phyloP scores from a whole-genome alignment of 2,329 filamentous ascomycete genomes.

The Colletotrichum sp. region DNA sequence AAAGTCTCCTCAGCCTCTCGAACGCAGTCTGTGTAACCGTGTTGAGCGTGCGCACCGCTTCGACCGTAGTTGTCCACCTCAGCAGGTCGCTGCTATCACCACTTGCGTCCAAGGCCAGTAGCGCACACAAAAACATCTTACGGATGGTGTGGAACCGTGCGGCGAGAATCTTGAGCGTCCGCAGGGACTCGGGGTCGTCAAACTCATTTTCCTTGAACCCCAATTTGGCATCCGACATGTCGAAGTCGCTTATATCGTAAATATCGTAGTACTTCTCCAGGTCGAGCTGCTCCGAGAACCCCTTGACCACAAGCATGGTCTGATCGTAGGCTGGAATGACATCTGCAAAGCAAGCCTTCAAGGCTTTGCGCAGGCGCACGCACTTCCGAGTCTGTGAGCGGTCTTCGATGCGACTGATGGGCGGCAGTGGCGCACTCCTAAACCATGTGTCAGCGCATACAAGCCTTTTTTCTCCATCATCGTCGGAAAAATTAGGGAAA shows the following conservation, averaged over 20 bases:
- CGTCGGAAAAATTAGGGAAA: background rate
- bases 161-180: conserved; percentile 80
- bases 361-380: conserved; percentile 75
- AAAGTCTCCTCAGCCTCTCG: conserved; percentile 68
- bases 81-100: conserved; percentile 78
- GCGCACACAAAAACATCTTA: conserved; percentile 86
- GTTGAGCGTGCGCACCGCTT: conserved; percentile 73
- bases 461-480: background rate
- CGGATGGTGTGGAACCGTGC: conserved; percentile 81
- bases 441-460: conserved; percentile 12
- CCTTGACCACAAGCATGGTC: conserved; percentile 71
- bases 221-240: conserved; percentile 72
- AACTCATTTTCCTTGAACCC: conserved; percentile 70
- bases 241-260: conserved; percentile 78
- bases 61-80: conserved; percentile 79
- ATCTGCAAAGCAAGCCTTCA: conserved; percentile 72
- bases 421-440: conserved; percentile 87
- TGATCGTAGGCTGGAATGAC: conserved; percentile 76
- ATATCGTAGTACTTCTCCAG: conserved; percentile 93
- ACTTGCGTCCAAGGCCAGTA: conserved; percentile 84
- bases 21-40: conserved; percentile 66
- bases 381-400: conserved; percentile 81
- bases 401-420: conserved; percentile 91
- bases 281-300: conserved; percentile 79
- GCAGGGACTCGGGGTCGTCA: conserved; percentile 79